Percentiles rank a stretch among this genome's conserved stretches.
These are phyloP conservation scores for Collybia mongolica DNA, from an alignment of 768 basidiomycete genomes.

Conservation along the genomic window DNA sequence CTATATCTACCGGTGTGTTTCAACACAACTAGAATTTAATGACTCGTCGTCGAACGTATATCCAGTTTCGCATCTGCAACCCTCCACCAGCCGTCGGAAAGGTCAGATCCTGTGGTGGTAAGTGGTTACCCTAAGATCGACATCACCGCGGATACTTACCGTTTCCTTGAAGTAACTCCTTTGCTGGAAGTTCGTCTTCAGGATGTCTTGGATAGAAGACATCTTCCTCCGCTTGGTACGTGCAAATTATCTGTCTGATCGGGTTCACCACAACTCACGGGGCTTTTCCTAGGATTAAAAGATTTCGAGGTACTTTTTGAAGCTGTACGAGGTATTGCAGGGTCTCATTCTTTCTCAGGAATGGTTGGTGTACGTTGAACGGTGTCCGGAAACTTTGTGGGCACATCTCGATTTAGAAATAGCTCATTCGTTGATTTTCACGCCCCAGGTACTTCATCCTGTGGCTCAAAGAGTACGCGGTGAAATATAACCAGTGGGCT, in stretches of 20 bases:
- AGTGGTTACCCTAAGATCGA: constrained; percentile 6
- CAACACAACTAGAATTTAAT: not conserved
- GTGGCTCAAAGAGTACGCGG: constrained; percentile 75
- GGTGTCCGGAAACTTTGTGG: constrained; percentile 72
- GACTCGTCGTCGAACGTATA: not conserved
- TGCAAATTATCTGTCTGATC: constrained; percentile 3
- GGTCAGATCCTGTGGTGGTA: constrained; percentile 64
- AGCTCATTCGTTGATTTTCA: constrained; percentile 9
- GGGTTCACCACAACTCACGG: not conserved
- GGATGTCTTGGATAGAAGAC: constrained; percentile 73
- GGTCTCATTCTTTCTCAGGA: constrained; percentile 42
- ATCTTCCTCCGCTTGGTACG: constrained; percentile 73
- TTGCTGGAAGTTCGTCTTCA: constrained; percentile 66
- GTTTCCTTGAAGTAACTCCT: constrained; percentile 50
- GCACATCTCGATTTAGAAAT: constrained; percentile 17
- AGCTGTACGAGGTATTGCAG: not conserved
- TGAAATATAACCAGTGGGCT: constrained; percentile 44
- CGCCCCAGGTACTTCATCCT: constrained; percentile 67
- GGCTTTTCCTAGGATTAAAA: constrained; percentile 50
- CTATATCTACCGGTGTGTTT: constrained; percentile 36
- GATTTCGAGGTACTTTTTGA: constrained; percentile 52
- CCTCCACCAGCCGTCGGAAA: constrained; percentile 68
- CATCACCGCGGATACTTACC: constrained; percentile 6
- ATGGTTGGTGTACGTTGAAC: constrained; percentile 79
- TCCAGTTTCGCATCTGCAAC: constrained; percentile 61